Evolutionary conservation across 2,329 filamentous ascomycete species (phyloP).

Genomic region (Exophiala calicioides): DNA sequence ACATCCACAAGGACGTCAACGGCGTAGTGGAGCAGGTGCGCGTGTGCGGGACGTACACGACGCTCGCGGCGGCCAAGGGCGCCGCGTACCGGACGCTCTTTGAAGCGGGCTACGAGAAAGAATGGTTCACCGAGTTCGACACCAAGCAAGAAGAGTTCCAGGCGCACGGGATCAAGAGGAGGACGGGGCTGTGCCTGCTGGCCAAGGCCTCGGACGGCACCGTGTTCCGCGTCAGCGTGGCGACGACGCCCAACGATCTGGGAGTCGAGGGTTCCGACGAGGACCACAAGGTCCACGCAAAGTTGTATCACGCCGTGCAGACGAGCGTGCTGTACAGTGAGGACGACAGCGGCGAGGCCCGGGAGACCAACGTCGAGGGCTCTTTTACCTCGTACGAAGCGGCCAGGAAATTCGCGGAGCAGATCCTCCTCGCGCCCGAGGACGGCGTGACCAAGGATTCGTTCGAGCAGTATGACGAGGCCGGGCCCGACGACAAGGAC

Average conservation of each 20-base stretch:
- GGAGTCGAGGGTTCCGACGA: conserved; percentile 21
- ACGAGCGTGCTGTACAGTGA: conserved; percentile 31
- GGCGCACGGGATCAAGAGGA: conserved; percentile 21
- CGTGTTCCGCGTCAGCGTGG: conserved; percentile 32
- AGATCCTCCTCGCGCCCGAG: conserved; percentile 28
- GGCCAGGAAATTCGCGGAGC: conserved; percentile 31
- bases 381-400: conserved; percentile 31
- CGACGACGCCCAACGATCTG: conserved; percentile 30
- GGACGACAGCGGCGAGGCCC: conserved; percentile 26
- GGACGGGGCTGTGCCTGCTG: conserved; percentile 30
- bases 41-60: conserved; percentile 33
- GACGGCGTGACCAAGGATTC: conserved; percentile 31
- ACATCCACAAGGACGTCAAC: conserved; percentile 32
- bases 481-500: conserved; percentile 30
- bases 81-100: conserved; percentile 35
- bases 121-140: conserved; percentile 34
- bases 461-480: conserved; percentile 34
- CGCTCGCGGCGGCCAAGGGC: conserved; percentile 30
- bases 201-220: conserved; percentile 33
- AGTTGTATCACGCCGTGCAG: conserved; percentile 35
- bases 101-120: conserved; percentile 35
- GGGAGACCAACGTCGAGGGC: conserved; percentile 32
- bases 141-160: conserved; percentile 25
- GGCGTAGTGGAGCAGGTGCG: conserved; percentile 33
- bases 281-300: conserved; percentile 31